Base-by-base conservation (phyloP, 2,329 filamentous ascomycete genomes). In the Epichloe gansuensis region DNA sequence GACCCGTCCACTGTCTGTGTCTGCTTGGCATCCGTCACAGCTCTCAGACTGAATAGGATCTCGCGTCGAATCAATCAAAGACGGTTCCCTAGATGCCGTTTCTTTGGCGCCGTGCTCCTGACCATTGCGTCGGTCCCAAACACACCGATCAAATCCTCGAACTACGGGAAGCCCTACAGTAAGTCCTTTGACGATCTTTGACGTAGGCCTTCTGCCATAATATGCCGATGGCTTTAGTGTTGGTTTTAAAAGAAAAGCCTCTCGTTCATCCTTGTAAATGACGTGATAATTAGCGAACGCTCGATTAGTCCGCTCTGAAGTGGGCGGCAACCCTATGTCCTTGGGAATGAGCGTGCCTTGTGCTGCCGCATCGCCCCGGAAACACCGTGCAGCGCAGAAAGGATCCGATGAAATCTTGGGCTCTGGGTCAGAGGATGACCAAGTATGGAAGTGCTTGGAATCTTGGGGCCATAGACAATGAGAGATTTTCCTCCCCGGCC, bases 131-230 rank as follows among this genome's bases (percentile, higher is more conserved):
- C 78, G 83, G 56, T 87, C 79, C 91, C 91, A 98, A 2, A 74
- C 71, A 37, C 76, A 75, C 57, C 85, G 80, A 65, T 94, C 83
- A 61, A 98, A 98, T 0, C 93, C 93, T 53, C 93, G 82, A 15
- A 94, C 78, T n/a, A 97, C 86, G 3, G 86, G 83, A 13, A 95
- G 81, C 0, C 93, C 93, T 51, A 98, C 83, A 6, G 83, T 83
- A 49, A 84, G 72, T 0, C 88, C 90, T 68, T 87, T 95, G 59
- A 86, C 81, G 52, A 97, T 93, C 60, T 91, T 90, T 42, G 83
- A 78, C 3, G 96, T 74, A 0, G 93, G 93, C 48, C 82, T 80
- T 57, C 93, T 78, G 11, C 87, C 86, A 61, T 94, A 90, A 59
- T 94, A 91, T 17, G 81, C 81, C 0, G 91, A 96, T 2, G 91